Conservation (phyloP, 495 filamentous ascomycete genomes). For the Podospora bellae-mahoneyi region DNA sequence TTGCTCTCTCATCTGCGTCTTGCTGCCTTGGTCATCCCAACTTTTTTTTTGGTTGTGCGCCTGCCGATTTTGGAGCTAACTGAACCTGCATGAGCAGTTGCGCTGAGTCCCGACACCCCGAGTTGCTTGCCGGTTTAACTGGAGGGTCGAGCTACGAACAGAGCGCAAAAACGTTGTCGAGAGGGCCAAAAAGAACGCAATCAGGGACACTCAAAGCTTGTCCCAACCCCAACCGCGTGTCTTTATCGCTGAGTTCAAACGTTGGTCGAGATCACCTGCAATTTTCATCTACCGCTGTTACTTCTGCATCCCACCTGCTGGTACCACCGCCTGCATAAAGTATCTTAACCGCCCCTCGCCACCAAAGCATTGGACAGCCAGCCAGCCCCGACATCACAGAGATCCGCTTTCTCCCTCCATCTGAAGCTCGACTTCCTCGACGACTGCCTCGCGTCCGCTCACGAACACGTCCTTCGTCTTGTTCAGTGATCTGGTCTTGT, state of each 20-base stretch:
- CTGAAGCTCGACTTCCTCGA: neutral
- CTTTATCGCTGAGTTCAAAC: neutral
- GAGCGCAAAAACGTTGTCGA: slow-evolving; percentile 1
- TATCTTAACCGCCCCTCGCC: slow-evolving; percentile 3
- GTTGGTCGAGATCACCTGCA: neutral
- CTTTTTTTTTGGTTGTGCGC: slow-evolving; percentile 15
- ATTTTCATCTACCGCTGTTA: neutral
- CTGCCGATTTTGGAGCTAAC: slow-evolving; percentile 25
- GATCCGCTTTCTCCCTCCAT: neutral
- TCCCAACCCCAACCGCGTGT: slow-evolving; percentile 1
- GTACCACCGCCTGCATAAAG: slow-evolving; percentile 3
- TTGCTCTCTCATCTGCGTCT: slow-evolving; percentile 11
- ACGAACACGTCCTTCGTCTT: neutral
- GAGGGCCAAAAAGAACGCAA: neutral
- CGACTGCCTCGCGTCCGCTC: neutral
- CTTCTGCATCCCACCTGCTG: neutral
- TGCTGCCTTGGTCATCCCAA: slow-evolving; percentile 19
- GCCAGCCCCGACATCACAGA: no score
- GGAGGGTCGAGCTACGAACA: slow-evolving; percentile 6
- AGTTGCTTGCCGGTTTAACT: slow-evolving; percentile 17
- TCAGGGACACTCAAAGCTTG: neutral
- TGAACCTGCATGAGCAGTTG: slow-evolving; percentile 26
- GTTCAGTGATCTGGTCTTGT: neutral
- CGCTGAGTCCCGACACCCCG: slow-evolving; percentile 19
- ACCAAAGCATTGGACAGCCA: neutral